Conservation (phyloP, 179 eudicot genomes). For the Spergularia azorica region DNA sequence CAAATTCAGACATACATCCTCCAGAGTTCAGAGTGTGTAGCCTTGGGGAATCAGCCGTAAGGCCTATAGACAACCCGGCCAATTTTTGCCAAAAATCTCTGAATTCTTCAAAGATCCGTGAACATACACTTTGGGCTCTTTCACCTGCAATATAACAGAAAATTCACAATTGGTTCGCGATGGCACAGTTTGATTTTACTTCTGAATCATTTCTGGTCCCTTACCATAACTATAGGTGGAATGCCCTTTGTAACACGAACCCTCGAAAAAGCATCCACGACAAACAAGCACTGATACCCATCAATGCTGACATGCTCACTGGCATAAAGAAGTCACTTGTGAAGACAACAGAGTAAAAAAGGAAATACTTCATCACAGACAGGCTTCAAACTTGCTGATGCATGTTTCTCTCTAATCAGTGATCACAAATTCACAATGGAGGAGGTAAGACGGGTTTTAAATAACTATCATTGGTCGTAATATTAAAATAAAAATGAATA, state of each 20-base stretch:
- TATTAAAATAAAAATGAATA: too few species aligned
- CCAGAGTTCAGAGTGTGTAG: neutral
- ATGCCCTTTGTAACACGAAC: slow-evolving; percentile 43
- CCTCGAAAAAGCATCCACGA: slow-evolving; percentile 61
- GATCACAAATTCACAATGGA: too few species aligned
- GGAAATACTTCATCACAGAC: too few species aligned
- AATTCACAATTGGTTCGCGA: neutral
- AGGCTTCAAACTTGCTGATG: too few species aligned
- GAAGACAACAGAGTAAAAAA: neutral
- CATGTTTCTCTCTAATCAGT: too few species aligned
- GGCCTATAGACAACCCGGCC: slow-evolving; percentile 59
- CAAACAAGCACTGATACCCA: slow-evolving; percentile 72
- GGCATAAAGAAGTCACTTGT: slow-evolving; percentile 16
- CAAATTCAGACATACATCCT: neutral
- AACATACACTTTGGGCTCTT: slow-evolving; percentile 71
- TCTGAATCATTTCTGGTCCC: slow-evolving; percentile 8
- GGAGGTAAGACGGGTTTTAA: too few species aligned
- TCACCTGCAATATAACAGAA: slow-evolving; percentile 45
- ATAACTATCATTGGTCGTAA: too few species aligned
- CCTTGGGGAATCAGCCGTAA: neutral
- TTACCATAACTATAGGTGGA: slow-evolving; percentile 70
- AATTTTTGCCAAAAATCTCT: slow-evolving; percentile 44
- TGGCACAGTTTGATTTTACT: neutral
- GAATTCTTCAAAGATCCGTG: slow-evolving; percentile 47
- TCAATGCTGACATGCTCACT: slow-evolving; percentile 61